Evolutionary conservation across 1,139 yeast species (phyloP), one percentile per base, ranked within the genome.

Genomic region (Zygoascus hellenicus): DNA sequence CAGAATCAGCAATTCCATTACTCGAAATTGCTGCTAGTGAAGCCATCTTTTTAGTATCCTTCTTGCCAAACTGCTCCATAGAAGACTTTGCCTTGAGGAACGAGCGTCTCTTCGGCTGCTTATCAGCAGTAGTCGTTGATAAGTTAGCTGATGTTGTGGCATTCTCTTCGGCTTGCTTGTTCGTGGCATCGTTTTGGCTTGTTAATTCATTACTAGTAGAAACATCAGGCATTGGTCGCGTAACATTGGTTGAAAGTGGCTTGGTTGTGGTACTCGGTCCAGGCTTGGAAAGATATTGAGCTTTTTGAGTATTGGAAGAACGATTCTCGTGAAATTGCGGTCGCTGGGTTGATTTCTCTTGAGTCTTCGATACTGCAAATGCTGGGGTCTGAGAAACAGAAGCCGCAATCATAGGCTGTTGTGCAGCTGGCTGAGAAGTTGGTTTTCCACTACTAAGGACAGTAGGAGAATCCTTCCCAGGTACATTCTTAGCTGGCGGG

Each of bases 51-150:
- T 35, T 31, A 15, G 38, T 33, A 41, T 45, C 48, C 46, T 49
- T 42, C 47, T 48, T 19, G 45, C 38, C 35, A 48, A 50, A 48
- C 43, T 56, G 57, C 43, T 62, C 66, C 17, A 60, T 58, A 1
- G 66, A 61, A 7, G 63, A 58, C 46, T 59, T 61, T 17, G 64
- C 54, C 26, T 55, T 54, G 16, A 61, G 40, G n/a, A 60, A 48
- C 14, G 65, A 60, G 16, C 63, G 51, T n/a, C 62, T 44, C 46
- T 56, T 55, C 13, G 49, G 35, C 15, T 48, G 38, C 31, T 51
- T 46, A 11, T 45, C 39, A 17, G 33, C 46, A 32, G 34, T 14
- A n/a, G 14, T 17, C 14, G 19, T 19, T 2, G 33, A n/a, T n/a
- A 16, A 16, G n/a, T 13, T 16, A 9, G 16, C 22, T 16, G 42